A percentile compares a stretch with the other conserved stretches of the same genome.
phyloP scores from a whole-genome alignment of 148 eudicot genomes.

The Arctostaphylos glauca region DNA sequence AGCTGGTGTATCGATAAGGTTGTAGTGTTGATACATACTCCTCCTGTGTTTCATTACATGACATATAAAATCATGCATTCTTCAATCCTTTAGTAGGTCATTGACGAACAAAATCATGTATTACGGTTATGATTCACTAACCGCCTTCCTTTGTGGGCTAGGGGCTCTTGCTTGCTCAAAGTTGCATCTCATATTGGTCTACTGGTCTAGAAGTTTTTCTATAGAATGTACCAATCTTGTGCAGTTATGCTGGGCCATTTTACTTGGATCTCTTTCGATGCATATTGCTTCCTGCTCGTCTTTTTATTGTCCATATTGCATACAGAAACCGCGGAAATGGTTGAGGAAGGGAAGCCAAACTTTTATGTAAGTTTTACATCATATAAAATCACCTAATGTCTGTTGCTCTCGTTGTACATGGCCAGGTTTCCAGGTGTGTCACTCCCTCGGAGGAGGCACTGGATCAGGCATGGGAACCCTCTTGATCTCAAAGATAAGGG shows the following conservation, averaged over 20 bases:
- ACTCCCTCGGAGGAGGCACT: constrained; percentile 84
- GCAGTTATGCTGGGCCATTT: not conserved
- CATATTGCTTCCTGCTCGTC: not conserved
- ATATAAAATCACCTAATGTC: not conserved
- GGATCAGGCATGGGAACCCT: constrained; percentile 90
- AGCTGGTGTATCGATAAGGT: too few relatives aligned
- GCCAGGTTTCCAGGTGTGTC: constrained; percentile 79
- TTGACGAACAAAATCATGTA: too few relatives aligned
- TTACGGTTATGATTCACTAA: too few relatives aligned
- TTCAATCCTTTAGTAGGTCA: too few relatives aligned
- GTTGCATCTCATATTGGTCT: not conserved
- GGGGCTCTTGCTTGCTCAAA: too few relatives aligned
- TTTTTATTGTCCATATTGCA: not conserved
- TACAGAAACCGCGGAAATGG: not conserved
- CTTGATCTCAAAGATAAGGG: constrained; percentile 74
- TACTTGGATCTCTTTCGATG: not conserved
- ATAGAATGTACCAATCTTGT: not conserved
- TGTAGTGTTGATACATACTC: not conserved
- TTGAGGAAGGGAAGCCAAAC: not conserved
- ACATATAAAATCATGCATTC: not conserved
- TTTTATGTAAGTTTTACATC: not conserved
- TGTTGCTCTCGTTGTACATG: not conserved
- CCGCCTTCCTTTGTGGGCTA: too few relatives aligned
- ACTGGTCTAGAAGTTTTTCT: not conserved
- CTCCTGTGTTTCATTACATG: not conserved